A percentile compares a stretch with the other conserved stretches of the same genome.
These are phyloP conservation scores for Misopates orontium DNA, from an alignment of 257 asterid species.

Conservation along the genomic window DNA sequence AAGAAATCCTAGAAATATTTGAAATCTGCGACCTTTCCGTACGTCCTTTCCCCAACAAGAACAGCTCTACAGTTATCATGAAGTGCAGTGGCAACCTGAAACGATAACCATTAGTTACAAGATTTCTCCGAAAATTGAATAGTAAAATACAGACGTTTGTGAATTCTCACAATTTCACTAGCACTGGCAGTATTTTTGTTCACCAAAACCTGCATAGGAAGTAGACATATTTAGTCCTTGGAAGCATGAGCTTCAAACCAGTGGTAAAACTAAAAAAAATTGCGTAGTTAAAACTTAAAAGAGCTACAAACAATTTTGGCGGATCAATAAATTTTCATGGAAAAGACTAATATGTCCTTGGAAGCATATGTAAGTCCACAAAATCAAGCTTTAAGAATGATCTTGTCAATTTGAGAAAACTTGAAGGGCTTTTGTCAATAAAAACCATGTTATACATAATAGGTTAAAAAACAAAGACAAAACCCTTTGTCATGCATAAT, in stretches of 20 bases:
- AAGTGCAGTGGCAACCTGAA: conserved; percentile 98
- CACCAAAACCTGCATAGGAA: conserved; percentile 84
- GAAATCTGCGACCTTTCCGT: conserved; percentile 70
- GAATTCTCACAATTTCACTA: conserved; percentile 92
- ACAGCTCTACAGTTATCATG: conserved; percentile 98
- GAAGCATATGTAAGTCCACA: neutral
- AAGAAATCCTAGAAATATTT: conserved; percentile 15
- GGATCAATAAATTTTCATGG: too few relatives aligned
- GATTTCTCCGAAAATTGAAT: conserved; percentile 18
- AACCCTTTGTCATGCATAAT: too few relatives aligned
- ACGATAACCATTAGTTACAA: conserved; percentile 25
- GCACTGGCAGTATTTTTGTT: conserved; percentile 97
- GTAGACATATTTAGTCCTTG: too few relatives aligned
- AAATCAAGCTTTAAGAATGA: conserved; percentile 5
- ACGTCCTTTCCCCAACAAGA: conserved; percentile 96
- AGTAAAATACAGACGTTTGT: conserved; percentile 17
- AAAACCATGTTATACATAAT: too few relatives aligned
- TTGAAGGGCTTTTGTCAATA: too few relatives aligned
- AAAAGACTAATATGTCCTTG: neutral
- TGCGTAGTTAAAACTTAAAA: conserved; percentile 6
- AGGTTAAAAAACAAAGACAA: too few relatives aligned
- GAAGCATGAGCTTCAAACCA: too few relatives aligned
- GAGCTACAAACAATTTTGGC: conserved; percentile 9
- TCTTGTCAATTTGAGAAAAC: neutral
- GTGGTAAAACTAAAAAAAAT: too few relatives aligned